These are phyloP conservation scores for Malassezia dermatis DNA, from an alignment of 1,284 basidiomycete species.

Conservation along the genomic window DNA sequence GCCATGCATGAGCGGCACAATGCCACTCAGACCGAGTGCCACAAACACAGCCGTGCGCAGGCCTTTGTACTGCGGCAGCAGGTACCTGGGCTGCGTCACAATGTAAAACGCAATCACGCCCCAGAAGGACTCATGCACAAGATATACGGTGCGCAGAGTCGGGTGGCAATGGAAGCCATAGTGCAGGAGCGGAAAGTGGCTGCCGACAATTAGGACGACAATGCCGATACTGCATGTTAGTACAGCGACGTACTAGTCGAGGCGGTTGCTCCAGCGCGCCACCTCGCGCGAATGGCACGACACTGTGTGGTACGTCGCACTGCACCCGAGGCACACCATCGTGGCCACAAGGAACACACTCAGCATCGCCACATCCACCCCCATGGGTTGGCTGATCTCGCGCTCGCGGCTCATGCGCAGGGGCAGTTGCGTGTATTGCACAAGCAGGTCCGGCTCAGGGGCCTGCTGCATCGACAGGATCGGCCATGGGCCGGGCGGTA, in stretches of 20 bases:
- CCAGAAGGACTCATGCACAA: background rate
- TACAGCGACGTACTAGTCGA: slow-evolving; percentile 23
- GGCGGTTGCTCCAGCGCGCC: slow-evolving; percentile 28
- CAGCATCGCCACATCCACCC: slow-evolving; percentile 60
- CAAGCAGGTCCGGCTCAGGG: background rate
- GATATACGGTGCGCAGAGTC: slow-evolving; percentile 29
- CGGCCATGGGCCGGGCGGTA: slow-evolving; percentile 11
- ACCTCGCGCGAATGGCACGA: slow-evolving; percentile 64
- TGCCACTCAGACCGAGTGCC: slow-evolving; percentile 63
- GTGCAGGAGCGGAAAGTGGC: slow-evolving; percentile 61
- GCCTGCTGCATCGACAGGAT: background rate
- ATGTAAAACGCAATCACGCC: slow-evolving; percentile 58
- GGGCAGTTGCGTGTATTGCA: background rate
- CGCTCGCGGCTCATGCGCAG: background rate
- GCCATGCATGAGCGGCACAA: slow-evolving; percentile 63
- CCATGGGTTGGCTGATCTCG: slow-evolving; percentile 50
- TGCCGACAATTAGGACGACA: slow-evolving; percentile 59
- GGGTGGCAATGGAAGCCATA: slow-evolving; percentile 15
- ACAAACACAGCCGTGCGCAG: slow-evolving; percentile 72
- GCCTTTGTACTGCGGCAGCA: slow-evolving; percentile 63
- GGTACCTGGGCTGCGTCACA: slow-evolving; percentile 68
- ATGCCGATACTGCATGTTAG: slow-evolving; percentile 50
- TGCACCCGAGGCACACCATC: slow-evolving; percentile 63
- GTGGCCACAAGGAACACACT: slow-evolving; percentile 63
- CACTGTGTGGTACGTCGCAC: slow-evolving; percentile 67